Conservation (phyloP, 768 basidiomycete species). For the Lactarius sanguifluus region DNA sequence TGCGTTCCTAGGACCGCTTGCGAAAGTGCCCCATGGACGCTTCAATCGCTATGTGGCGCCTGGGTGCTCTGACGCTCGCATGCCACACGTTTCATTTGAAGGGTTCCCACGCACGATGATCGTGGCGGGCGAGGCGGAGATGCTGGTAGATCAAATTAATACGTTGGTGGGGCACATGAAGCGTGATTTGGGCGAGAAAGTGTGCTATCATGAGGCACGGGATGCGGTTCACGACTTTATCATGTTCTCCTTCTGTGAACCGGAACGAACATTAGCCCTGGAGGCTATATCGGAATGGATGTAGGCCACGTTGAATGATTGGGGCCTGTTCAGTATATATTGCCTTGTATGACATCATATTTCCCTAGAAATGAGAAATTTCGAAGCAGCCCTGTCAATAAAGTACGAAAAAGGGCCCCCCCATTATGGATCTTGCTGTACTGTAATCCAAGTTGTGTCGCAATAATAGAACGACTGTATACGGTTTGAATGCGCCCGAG, state of each 20-base stretch:
- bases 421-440: too few species aligned
- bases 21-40: neutral
- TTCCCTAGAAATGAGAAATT: neutral
- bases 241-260: slow-evolving; percentile 31
- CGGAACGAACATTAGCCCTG: slow-evolving; percentile 33
- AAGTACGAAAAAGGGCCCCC: too few species aligned
- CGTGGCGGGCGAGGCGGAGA: slow-evolving; percentile 36
- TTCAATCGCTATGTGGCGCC: slow-evolving; percentile 14
- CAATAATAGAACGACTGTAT: too few species aligned
- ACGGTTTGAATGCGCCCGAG: too few species aligned
- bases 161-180: slow-evolving; percentile 32
- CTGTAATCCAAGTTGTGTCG: too few species aligned
- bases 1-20: slow-evolving; percentile 24
- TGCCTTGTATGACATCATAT: neutral
- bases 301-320: neutral
- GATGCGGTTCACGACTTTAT: slow-evolving; percentile 37
- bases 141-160: slow-evolving; percentile 40
- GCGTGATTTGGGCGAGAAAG: slow-evolving; percentile 37
- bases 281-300: slow-evolving; percentile 29
- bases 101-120: slow-evolving; percentile 41
- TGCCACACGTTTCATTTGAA: slow-evolving; percentile 31
- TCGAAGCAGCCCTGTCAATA: too few species aligned
- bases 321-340: neutral
- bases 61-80: slow-evolving; percentile 23
- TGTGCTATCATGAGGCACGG: slow-evolving; percentile 34